Base-by-base conservation (phyloP, 106 monocot species). In the Platanthera zijinensis region DNA sequence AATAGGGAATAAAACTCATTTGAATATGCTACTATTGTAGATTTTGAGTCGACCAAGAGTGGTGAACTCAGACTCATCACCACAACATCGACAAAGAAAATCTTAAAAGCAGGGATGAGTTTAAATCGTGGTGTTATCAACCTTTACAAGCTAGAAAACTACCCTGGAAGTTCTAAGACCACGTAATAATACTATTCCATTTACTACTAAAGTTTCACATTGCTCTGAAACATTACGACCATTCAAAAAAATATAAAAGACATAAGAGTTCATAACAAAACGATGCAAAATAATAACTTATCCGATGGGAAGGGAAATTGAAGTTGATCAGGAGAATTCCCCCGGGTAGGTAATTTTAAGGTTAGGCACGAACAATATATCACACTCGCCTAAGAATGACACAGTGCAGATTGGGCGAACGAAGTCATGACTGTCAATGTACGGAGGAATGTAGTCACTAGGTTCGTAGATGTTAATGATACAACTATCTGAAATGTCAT, bases 371-470 rank as follows among this genome's bases (percentile, higher is more conserved):
- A 99, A 99, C n/a, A 99, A 71, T 48, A 99, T 92, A 72, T 88
- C 69, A 74, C 97, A 99, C 66, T 94, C 92, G 19, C 89, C 90
- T 0, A 99, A 78, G 61, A 99, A 94, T 3, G 97, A 99, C 8
- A 92, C 87, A 0, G 88, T 94, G 59, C 87, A 83, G 50, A 99
- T 88, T 48, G 97, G 94, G 21, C 97, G 77, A 17, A 88, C 66
- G 52, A 99, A 94, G 77, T 99, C 97, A 77, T 94, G 97, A 63
- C 79, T 87, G 51, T 93, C 94, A 28, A 94, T 94, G 68, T 94
- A 91, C 45, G 97, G 92, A 12, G 97, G 91, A 49, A 99, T 94
- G 82, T 85, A 94, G 71, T 99, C 97, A 56, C 88, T 92, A 4
- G 81, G 75, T 72, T 99, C 91, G 75, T 93, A 99, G 4, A 99